Conservation (phyloP, 495 filamentous ascomycete species). For the Neurospora sp. region DNA sequence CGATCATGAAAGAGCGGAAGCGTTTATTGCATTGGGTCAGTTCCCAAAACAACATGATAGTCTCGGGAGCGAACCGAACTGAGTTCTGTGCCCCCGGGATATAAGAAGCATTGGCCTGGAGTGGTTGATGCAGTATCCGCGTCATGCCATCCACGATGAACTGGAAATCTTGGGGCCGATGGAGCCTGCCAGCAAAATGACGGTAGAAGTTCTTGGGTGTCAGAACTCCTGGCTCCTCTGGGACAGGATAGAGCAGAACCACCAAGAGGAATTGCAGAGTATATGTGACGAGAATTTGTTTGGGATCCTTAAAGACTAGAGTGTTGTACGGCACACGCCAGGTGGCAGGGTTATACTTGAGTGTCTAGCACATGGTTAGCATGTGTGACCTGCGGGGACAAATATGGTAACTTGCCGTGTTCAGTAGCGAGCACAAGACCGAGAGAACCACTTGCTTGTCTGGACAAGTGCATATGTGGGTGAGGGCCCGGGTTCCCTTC, state of each 20-base stretch:
- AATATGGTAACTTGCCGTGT: slow-evolving; percentile 59
- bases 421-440: slow-evolving; percentile 81
- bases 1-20: slow-evolving; percentile 93
- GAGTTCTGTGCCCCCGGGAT: slow-evolving; percentile 77
- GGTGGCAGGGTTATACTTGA: slow-evolving; percentile 92
- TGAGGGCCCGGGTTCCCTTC: slow-evolving; percentile 77
- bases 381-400: neutral
- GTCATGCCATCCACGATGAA: slow-evolving; percentile 96
- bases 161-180: slow-evolving; percentile 94
- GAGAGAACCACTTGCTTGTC: slow-evolving; percentile 91
- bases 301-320: slow-evolving; percentile 87
- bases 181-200: slow-evolving; percentile 82
- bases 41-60: slow-evolving; percentile 98
- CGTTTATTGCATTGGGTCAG: slow-evolving; percentile 94
- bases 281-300: slow-evolving; percentile 84
- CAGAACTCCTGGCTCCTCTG: slow-evolving; percentile 53
- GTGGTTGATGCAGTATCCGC: slow-evolving; percentile 81
- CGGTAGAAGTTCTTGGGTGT: slow-evolving; percentile 80
- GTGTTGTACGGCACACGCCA: slow-evolving; percentile 96
- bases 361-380: slow-evolving; percentile 46
- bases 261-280: slow-evolving; percentile 85
- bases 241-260: slow-evolving; percentile 81
- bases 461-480: slow-evolving; percentile 73
- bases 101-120: slow-evolving; percentile 79
- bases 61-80: slow-evolving; percentile 86